Evolutionary conservation across 352 stramenopile species (phyloP), one percentile per base, ranked within the genome.

Genomic region (Globisporangium polare): DNA sequence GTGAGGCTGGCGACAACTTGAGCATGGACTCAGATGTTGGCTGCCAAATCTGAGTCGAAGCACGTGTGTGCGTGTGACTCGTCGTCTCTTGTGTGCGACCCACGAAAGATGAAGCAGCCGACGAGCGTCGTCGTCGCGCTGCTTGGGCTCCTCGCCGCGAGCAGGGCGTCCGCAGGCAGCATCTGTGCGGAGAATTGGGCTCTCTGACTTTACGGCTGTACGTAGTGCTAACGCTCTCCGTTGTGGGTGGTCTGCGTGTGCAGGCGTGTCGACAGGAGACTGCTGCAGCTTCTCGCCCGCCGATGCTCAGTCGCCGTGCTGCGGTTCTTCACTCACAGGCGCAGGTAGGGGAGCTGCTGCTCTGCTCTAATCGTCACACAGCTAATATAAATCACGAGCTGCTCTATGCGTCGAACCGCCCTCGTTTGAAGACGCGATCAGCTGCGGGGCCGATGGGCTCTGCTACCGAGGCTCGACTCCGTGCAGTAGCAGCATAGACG

Each of bases 401-500:
- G 26, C 27, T 26, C 6, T 15, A 22, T 51, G 43, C 49, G 22
- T n/a, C 22, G 33, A 12, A 49, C 31, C 13, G 45, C 26, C 0
- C 4, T 24, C 24, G 18, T 9, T 18, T 3, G 7, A 4, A 75
- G 69, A 73, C 17, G 66, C 69, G 17, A 42, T 76, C 26, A 59
- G 63, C 51, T 76, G 69, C 35, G 59, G 66, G 2, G 52, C 27
- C 13, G 69, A 74, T 43, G 59, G 63, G 9, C 37, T 68, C 46
- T 76, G 69, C 45, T 63, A 66, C 22, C 66, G 66, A 5, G 69
- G 69, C 9, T 18, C 17, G 1, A 27, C 66, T 10, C 63, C 55
- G 13, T 76, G 69, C 52, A 60, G 47, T 26, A 76, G 69, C 57
- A 76, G 69, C 66, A 54, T 72, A 22, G 69, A 76, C 53, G 69